These are phyloP conservation scores for Globisporangium irregulare DNA, from an alignment of 352 stramenopile genomes.

Conservation along the genomic window DNA sequence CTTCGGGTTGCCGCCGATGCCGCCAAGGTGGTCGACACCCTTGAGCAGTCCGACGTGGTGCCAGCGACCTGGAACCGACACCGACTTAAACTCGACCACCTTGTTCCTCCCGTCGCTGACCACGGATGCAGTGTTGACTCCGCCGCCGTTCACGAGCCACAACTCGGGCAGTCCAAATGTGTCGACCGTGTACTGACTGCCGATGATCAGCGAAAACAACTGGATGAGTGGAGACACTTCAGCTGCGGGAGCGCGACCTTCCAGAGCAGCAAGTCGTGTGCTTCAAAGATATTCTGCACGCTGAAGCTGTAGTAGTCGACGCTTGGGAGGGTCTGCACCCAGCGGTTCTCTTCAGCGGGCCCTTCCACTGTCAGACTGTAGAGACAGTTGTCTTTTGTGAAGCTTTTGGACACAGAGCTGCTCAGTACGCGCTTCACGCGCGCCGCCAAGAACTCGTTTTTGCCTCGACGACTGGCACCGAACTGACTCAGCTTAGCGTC, in stretches of 20 bases:
- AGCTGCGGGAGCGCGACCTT: slow-evolving; percentile 12
- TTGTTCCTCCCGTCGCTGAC: slow-evolving; percentile 1
- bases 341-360: slow-evolving; percentile 11
- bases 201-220: slow-evolving; percentile 9
- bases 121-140: slow-evolving; percentile 22
- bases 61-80: slow-evolving; percentile 13
- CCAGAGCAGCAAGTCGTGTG: not conserved
- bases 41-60: slow-evolving; percentile 16
- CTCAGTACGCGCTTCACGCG: slow-evolving; percentile 12
- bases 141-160: slow-evolving; percentile 31
- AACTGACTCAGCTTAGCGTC: slow-evolving; percentile 20
- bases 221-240: slow-evolving; percentile 12
- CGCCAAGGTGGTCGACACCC: slow-evolving; percentile 11
- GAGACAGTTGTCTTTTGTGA: slow-evolving; percentile 12
- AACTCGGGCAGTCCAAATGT: slow-evolving; percentile 16
- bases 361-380: slow-evolving; percentile 12
- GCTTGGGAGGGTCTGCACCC: slow-evolving; percentile 18
- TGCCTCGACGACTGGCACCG: not conserved
- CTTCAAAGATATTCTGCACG: slow-evolving; percentile 6
- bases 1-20: slow-evolving; percentile 12
- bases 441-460: slow-evolving; percentile 3
- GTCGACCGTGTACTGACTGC: slow-evolving; percentile 7
- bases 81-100: slow-evolving; percentile 9
- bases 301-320: slow-evolving; percentile 25
- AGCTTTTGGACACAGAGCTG: slow-evolving; percentile 4